These are phyloP conservation scores for Kodamaea alishanica DNA, from an alignment of 1,139 yeast species.

Conservation along the genomic window DNA sequence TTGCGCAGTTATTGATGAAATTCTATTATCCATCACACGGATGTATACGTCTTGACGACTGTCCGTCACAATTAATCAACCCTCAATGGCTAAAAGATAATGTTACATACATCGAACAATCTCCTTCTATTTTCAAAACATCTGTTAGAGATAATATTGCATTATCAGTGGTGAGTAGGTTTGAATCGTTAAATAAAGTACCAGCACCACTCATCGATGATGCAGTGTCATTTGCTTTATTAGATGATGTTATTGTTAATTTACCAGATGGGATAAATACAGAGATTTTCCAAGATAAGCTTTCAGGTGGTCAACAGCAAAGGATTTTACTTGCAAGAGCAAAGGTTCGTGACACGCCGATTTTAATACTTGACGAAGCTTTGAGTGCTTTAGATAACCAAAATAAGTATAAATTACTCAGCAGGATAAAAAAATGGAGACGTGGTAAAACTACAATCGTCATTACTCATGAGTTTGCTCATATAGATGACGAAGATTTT, in stretches of 20 bases:
- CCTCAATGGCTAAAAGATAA: constrained; percentile 56
- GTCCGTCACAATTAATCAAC: constrained; percentile 40
- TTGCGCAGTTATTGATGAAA: constrained; percentile 58
- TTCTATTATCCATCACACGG: constrained; percentile 53
- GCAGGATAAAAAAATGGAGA: constrained; percentile 58
- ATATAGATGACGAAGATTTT: constrained; percentile 51
- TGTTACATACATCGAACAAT: constrained; percentile 71
- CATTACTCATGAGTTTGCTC: constrained; percentile 71
- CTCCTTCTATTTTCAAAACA: constrained; percentile 60
- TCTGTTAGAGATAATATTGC: constrained; percentile 62
- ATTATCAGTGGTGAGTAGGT: constrained; percentile 35
- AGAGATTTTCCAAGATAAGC: constrained; percentile 42
- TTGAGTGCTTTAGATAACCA: constrained; percentile 70
- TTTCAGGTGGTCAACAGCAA: constrained; percentile 95
- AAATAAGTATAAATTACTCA: constrained; percentile 43
- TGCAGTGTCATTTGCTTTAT: constrained; percentile 52
- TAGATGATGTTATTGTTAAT: constrained; percentile 42
- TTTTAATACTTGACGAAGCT: constrained; percentile 81
- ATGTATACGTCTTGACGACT: constrained; percentile 52
- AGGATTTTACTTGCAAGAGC: constrained; percentile 83
- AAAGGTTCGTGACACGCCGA: constrained; percentile 61
- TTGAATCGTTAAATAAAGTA: constrained; percentile 20
- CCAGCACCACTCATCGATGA: constrained; percentile 29
- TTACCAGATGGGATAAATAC: constrained; percentile 57
- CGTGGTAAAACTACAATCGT: constrained; percentile 68